Conservation (phyloP, 192 early-diverging fungal genomes). For the Dissophora ornata region DNA sequence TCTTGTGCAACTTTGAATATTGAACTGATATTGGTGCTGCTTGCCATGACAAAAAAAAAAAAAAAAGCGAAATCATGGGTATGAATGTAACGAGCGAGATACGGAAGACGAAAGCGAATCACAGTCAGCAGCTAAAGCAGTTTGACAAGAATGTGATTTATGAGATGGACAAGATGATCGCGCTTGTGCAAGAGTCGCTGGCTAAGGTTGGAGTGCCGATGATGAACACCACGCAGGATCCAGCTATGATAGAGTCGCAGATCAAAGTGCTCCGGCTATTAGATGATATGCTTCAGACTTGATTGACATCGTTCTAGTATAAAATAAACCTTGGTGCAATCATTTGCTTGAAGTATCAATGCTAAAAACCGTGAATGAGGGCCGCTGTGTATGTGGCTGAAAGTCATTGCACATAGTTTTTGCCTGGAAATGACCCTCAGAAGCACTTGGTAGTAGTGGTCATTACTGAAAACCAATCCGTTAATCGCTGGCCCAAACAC, state of each 20-base stretch:
- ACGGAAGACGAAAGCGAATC: constrained; percentile 11
- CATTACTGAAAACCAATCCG: not conserved
- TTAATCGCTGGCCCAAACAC: not conserved
- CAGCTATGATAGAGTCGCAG: constrained; percentile 20
- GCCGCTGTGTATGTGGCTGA: too few species aligned
- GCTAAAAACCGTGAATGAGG: too few species aligned
- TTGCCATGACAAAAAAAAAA: too few species aligned
- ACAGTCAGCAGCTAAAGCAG: constrained; percentile 17
- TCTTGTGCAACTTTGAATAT: not conserved
- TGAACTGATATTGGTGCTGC: too few species aligned
- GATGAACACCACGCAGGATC: constrained; percentile 20
- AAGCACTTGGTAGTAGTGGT: not conserved
- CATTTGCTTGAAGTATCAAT: too few species aligned
- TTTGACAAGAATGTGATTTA: constrained; percentile 33
- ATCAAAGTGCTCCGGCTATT: constrained; percentile 37
- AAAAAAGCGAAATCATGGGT: constrained; percentile 47
- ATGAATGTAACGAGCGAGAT: constrained; percentile 10
- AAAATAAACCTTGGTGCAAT: too few species aligned
- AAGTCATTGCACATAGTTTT: too few species aligned
- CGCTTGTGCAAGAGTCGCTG: constrained; percentile 11
- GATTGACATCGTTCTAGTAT: too few species aligned
- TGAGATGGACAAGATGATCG: constrained; percentile 29
- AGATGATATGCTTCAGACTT: constrained; percentile 42
- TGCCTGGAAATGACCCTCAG: too few species aligned
- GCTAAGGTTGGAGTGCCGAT: constrained; percentile 16